Evolutionary conservation across 352 stramenopile species (phyloP), one percentile per base, ranked within the genome.

Genomic region (Globisporangium nagaii): DNA sequence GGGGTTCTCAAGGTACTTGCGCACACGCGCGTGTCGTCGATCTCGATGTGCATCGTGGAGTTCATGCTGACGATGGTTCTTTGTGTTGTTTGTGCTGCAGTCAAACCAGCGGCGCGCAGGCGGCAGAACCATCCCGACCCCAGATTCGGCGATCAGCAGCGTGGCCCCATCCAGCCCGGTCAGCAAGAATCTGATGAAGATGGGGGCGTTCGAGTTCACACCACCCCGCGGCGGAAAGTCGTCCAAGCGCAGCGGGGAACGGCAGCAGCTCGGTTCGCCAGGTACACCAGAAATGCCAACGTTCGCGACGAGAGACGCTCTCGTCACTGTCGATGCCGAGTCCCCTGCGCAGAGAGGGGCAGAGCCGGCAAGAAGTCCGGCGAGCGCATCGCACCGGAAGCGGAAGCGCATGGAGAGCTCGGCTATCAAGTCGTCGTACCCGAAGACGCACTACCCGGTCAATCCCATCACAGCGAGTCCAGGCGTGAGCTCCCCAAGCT

Each of bases 111-210:
- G 44, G 6, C 53, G 39, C 4, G 44, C 35, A 19, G 44, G 36
- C 35, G 46, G 42, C 0, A 41, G 66, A 39, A 66, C 56, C 15
- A 70, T 75, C 11, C 62, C 59, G 48, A 90, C 79, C 1, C 79
- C 79, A 8, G 68, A 71, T 7, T 92, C 81, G 0, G 75, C 62
- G 9, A 90, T 92, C 60, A 92, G 81, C 53, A 92, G 81, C 42
- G 80, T 92, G 31, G 71, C 71, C n/a, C 60, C 51, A 6, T 71
- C 62, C 28, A 90, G 75, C 34, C 82, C 82, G 7, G 71, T 92
- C 39, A 92, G 68, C 62, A 85, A 79, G 28, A 88, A 92, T 58
- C 56, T 92, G 27, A 88, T 90, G 78, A 87, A 91, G 47, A 75
- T 88, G 55, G 81, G 81, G 36, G 81, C 75, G 4, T 92, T 92